A percentile compares a stretch with the other conserved stretches of the same genome.
These are phyloP conservation scores for Talaromyces sp. DNA, from an alignment of 2,329 filamentous ascomycete species.

Conservation along the genomic window DNA sequence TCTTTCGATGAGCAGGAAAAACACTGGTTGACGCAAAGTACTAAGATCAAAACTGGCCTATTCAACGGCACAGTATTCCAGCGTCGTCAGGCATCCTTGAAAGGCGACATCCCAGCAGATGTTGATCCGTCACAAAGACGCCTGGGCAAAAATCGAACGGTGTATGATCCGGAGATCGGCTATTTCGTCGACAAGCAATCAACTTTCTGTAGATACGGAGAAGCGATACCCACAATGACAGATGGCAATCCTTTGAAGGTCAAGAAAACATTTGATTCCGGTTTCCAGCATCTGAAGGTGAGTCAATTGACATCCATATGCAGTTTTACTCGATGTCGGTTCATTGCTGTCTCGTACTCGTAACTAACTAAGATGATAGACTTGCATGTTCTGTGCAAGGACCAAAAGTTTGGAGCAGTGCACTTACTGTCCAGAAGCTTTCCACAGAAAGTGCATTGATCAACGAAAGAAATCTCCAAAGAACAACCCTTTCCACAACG, in stretches of 20 bases:
- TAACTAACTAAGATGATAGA: too few relatives aligned
- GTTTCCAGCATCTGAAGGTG: conserved; percentile 48
- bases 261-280: too few relatives aligned
- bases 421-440: too few relatives aligned
- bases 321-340: too few relatives aligned
- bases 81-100: conserved; percentile 24
- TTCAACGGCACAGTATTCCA: conserved; percentile 54
- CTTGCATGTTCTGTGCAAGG: too few relatives aligned
- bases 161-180: conserved; percentile 50
- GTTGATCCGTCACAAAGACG: conserved; percentile 50
- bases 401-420: too few relatives aligned
- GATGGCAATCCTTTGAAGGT: too few relatives aligned
- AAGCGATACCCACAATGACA: conserved; percentile 44
- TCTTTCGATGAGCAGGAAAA: conserved; percentile 47
- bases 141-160: conserved; percentile 56
- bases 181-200: conserved; percentile 57
- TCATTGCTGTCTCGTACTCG: too few relatives aligned
- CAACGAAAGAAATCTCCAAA: too few relatives aligned
- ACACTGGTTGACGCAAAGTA: conserved; percentile 56
- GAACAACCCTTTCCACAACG: too few relatives aligned
- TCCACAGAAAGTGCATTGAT: too few relatives aligned
- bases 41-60: conserved; percentile 55
- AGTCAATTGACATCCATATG: too few relatives aligned
- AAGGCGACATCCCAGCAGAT: conserved; percentile 35
- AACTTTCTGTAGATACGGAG: conserved; percentile 52